Conservation (phyloP, 2,329 filamentous ascomycete species). For the Cladosporium sp. region DNA sequence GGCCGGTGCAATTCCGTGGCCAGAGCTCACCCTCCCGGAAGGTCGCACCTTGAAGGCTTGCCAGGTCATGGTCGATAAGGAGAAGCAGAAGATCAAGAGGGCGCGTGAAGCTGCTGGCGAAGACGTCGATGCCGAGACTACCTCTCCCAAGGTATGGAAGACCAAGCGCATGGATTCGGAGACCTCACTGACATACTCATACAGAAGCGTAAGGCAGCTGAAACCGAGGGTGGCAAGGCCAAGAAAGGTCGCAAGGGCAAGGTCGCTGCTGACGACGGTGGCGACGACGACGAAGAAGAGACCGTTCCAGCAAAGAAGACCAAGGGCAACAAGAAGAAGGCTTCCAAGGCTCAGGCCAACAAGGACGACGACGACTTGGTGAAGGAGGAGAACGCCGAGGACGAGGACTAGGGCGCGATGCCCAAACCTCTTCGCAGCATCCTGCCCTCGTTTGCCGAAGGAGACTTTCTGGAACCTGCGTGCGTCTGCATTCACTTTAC, state of each 20-base stretch:
- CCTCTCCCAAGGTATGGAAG: not conserved
- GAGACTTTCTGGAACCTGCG: not conserved
- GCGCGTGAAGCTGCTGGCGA: constrained; percentile 13
- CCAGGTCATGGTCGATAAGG: constrained; percentile 29
- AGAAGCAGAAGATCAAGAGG: constrained; percentile 27
- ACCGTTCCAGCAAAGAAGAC: not conserved
- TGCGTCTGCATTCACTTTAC: not conserved
- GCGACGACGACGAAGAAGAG: constrained; percentile 7
- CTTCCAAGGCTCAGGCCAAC: constrained; percentile 13
- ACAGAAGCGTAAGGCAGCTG: constrained; percentile 22
- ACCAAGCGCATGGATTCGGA: not conserved
- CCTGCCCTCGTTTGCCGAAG: not conserved
- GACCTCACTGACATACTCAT: not conserved
- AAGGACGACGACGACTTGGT: constrained; percentile 1
- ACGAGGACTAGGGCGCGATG: not conserved
- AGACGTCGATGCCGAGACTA: not conserved
- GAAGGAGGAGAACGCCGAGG: constrained; percentile 11
- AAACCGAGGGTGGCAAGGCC: constrained; percentile 16
- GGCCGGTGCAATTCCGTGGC: constrained; percentile 25
- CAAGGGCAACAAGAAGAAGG: constrained; percentile 17
- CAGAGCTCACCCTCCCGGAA: constrained; percentile 25
- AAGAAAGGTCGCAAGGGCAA: constrained; percentile 13
- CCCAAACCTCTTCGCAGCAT: not conserved
- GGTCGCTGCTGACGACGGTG: constrained; percentile 5
- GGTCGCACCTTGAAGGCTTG: constrained; percentile 29